These are phyloP conservation scores for Fraxinus sp. DNA, from an alignment of 305 asterid genomes.

Conservation along the genomic window DNA sequence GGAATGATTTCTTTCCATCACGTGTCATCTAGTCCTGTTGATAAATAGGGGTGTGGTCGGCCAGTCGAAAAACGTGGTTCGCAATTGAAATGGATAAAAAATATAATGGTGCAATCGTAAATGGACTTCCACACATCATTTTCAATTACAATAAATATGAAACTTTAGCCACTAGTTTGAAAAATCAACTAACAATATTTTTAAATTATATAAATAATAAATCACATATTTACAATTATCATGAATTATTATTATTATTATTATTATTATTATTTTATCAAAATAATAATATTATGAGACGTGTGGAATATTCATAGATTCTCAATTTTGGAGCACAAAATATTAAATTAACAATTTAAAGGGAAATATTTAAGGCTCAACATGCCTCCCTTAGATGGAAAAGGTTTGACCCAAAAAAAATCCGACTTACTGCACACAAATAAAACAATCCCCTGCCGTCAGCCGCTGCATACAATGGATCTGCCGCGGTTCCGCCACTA, in stretches of 20 bases:
- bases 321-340: background rate
- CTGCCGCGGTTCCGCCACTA: conserved; percentile 39
- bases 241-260: background rate
- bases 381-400: background rate
- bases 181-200: background rate
- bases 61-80: background rate
- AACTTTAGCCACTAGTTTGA: background rate
- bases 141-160: background rate
- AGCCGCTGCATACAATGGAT: conserved; percentile 33
- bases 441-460: conserved; percentile 11
- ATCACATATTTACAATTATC: background rate
- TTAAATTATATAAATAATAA: background rate
- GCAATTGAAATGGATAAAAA: background rate
- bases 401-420: background rate
- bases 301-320: background rate
- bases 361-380: background rate
- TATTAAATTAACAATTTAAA: background rate
- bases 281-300: background rate
- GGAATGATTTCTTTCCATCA: background rate
- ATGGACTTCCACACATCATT: background rate
- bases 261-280: background rate
- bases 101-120: background rate
- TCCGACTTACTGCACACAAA: background rate
- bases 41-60: background rate
- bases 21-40: background rate